A percentile compares a stretch with the other conserved stretches of the same genome.
Evolutionary conservation across 805 yeast species (phyloP).

Genomic region (Myxozyma neglecta): DNA sequence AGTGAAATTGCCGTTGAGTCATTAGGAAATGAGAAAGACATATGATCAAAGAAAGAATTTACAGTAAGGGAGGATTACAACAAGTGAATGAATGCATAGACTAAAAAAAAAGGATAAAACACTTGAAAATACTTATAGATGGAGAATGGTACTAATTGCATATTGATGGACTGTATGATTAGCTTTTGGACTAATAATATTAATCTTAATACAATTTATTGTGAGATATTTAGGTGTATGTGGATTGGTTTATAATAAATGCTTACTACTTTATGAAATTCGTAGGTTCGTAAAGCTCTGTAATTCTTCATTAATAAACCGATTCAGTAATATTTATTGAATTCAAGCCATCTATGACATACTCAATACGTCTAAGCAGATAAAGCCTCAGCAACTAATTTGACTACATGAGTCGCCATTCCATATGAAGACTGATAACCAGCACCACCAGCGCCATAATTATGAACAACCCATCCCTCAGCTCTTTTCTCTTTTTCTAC

Average conservation of each 20-base stretch:
- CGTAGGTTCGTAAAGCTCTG: too few species aligned
- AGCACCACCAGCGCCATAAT: constrained; percentile 67
- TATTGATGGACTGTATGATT: too few species aligned
- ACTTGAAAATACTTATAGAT: not conserved
- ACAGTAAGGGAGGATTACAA: not conserved
- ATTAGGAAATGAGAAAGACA: not conserved
- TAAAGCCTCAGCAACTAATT: constrained; percentile 31
- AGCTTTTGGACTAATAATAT: too few species aligned
- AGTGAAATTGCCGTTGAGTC: not conserved
- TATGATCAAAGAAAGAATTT: not conserved
- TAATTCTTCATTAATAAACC: too few species aligned
- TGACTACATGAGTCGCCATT: constrained; percentile 50
- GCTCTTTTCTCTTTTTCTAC: constrained; percentile 53
- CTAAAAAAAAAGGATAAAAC: not conserved
- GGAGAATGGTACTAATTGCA: too few species aligned
- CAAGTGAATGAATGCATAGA: not conserved
- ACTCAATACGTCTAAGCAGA: too few species aligned
- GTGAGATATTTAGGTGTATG: not conserved
- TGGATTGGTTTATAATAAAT: too few species aligned
- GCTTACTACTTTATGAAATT: not conserved
- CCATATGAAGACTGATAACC: constrained; percentile 77
- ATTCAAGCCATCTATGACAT: not conserved
- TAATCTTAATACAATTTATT: too few species aligned
- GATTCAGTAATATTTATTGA: not conserved
- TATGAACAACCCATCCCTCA: constrained; percentile 55